Percentiles rank a stretch among this genome's conserved stretches.
These are phyloP conservation scores for Trametes punicea DNA, from an alignment of 768 basidiomycete genomes.

Conservation along the genomic window DNA sequence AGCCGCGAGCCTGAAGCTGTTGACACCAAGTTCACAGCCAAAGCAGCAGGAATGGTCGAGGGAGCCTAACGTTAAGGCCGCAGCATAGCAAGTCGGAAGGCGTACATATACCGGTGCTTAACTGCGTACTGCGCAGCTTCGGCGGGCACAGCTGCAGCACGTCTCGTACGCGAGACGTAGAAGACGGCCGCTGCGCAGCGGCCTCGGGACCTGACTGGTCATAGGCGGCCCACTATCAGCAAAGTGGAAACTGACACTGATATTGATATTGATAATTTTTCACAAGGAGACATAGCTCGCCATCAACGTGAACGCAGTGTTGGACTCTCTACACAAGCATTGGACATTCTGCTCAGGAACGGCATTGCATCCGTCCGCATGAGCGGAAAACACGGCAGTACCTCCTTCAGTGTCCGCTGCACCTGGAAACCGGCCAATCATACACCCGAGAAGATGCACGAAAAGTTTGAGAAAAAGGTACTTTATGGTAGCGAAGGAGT, in stretches of 20 bases:
- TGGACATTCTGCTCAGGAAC: not conserved
- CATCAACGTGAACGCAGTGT: constrained; percentile 1
- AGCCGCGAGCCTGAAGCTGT: not conserved
- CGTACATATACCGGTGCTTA: constrained; percentile 16
- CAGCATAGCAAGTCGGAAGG: constrained; percentile 2
- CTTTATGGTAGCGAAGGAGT: not conserved
- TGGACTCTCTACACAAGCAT: no score
- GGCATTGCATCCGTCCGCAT: constrained; percentile 4
- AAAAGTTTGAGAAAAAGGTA: not conserved
- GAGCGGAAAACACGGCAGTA: not conserved
- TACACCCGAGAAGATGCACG: not conserved
- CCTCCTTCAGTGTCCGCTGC: not conserved
- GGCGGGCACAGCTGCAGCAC: constrained; percentile 11
- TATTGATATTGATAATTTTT: constrained; percentile 11
- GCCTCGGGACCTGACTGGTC: constrained; percentile 2
- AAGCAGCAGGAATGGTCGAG: not conserved
- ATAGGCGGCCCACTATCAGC: not conserved
- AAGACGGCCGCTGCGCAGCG: constrained; percentile 3
- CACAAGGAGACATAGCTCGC: not conserved
- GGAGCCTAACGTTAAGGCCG: not conserved
- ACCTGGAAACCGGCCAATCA: not conserved
- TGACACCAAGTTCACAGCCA: not conserved
- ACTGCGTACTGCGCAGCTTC: constrained; percentile 16
- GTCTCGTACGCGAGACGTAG: constrained; percentile 7
- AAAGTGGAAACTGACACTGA: constrained; percentile 8